Evolutionary conservation across 129 eudicot species (phyloP), one percentile per base, ranked within the genome.

Genomic region (Gnaphalium uliginosum): DNA sequence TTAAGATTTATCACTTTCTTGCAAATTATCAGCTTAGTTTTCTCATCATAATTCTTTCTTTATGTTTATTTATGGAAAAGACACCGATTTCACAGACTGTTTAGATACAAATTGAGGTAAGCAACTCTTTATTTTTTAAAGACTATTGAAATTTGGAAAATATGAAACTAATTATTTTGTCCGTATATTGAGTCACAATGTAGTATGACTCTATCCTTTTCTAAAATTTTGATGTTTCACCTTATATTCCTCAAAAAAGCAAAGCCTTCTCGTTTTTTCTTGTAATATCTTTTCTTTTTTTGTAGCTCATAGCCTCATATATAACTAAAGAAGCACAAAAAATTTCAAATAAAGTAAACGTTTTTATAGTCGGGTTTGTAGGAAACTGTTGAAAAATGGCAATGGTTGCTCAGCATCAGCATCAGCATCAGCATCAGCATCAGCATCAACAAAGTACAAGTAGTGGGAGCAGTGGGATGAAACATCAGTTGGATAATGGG

Each of bases 401-500:
- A 54, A 93, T 93, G 96, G 92, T 82, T 69, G 87, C 78, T 73
- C 84, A 81, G 5, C 79, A 83, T 26, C 95, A 88, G 68, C 87
- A 84, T n/a, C n/a, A n/a, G n/a, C n/a, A n/a, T 68, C 94, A 89
- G 75, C 72, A 78, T 72, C 84, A 81, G 10, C 79, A 83, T 25
- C 95, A 88, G 65, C 88, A 84, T 68, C 94, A 89, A 77, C 73
- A 78, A 3, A 77, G 69, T 6, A 77, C 85, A 5, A 82, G 71
- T n/a, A 85, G 88, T 80, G 88, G 89, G 71, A 87, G 90, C 65
- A 89, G 85, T 65, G 81, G 87, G 75, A 84, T 89, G 66, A 83
- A 74, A 71, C 90, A 86, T 67, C 97, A 91, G 82, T 81, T 91
- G 64, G 97, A 89, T 70, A 79, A 81, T 58, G 97, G 97, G 35